These are phyloP conservation scores for Pseudozyma sp. DNA, from an alignment of 1,284 basidiomycete genomes.

Conservation along the genomic window DNA sequence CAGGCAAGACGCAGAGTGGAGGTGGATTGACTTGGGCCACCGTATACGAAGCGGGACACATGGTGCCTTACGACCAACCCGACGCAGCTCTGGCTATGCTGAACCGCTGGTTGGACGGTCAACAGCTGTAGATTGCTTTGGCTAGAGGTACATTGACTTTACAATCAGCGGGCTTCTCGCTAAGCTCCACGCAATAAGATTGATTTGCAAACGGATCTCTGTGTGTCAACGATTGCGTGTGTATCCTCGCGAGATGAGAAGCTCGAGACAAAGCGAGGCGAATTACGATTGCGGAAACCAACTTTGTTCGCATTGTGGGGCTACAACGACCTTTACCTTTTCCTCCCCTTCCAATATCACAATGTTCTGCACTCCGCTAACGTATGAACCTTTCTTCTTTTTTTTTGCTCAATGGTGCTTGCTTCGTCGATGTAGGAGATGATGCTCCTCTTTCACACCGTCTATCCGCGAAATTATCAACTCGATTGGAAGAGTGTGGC, in stretches of 20 bases:
- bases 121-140: constrained; percentile 34
- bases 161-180: not conserved
- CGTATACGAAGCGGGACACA: constrained; percentile 57
- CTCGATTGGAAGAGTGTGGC: constrained; percentile 14
- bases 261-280: not conserved
- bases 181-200: too few species aligned
- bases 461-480: constrained; percentile 8
- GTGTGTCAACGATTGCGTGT: not conserved
- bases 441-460: constrained; percentile 23
- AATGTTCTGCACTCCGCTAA: too few species aligned
- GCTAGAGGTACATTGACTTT: not conserved
- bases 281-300: not conserved
- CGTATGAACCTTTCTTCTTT: too few species aligned
- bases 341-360: too few species aligned
- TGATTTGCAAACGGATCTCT: too few species aligned
- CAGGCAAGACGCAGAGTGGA: constrained; percentile 40
- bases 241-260: not conserved
- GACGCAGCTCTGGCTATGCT: constrained; percentile 59
- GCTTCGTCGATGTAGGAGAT: constrained; percentile 22
- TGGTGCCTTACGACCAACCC: constrained; percentile 60
- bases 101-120: constrained; percentile 62
- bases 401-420: too few species aligned
- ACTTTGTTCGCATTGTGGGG: not conserved
- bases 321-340: too few species aligned
- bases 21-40: constrained; percentile 53